Conservation (phyloP, 768 basidiomycete genomes). For the Hericium rajendrae region DNA sequence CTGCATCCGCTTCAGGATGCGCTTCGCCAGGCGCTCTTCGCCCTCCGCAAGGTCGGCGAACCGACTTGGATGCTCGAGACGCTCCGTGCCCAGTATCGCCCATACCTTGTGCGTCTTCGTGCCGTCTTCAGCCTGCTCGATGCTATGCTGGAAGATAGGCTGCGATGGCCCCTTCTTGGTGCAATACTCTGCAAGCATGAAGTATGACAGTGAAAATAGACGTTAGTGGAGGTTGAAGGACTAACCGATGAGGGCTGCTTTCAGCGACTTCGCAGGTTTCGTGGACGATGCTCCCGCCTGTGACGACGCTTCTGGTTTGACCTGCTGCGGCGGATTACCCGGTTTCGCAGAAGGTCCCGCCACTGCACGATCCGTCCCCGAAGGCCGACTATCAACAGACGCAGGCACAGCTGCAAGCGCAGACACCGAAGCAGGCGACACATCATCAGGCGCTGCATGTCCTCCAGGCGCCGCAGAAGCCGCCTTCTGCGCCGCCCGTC, state of each 20-base stretch:
- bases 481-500: not conserved
- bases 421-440: not conserved
- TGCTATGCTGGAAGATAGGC: not conserved
- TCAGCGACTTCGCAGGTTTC: not conserved
- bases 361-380: not conserved
- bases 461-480: not conserved
- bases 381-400: not conserved
- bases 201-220: not conserved
- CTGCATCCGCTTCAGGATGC: conserved; percentile 14
- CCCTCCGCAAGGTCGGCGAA: conserved; percentile 9
- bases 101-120: conserved; percentile 10
- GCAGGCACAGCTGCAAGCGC: not conserved
- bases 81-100: conserved; percentile 14
- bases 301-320: not conserved
- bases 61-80: conserved; percentile 12
- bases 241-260: not conserved
- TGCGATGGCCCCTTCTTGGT: not conserved
- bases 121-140: not conserved
- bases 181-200: not conserved
- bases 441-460: not conserved
- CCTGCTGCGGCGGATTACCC: not conserved
- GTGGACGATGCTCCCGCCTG: not conserved
- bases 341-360: not conserved
- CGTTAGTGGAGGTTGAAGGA: not conserved
- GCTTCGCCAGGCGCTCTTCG: conserved; percentile 14